These are phyloP conservation scores for Gaeumannomyces tritici DNA, from an alignment of 2,329 filamentous ascomycete genomes.

Conservation along the genomic window DNA sequence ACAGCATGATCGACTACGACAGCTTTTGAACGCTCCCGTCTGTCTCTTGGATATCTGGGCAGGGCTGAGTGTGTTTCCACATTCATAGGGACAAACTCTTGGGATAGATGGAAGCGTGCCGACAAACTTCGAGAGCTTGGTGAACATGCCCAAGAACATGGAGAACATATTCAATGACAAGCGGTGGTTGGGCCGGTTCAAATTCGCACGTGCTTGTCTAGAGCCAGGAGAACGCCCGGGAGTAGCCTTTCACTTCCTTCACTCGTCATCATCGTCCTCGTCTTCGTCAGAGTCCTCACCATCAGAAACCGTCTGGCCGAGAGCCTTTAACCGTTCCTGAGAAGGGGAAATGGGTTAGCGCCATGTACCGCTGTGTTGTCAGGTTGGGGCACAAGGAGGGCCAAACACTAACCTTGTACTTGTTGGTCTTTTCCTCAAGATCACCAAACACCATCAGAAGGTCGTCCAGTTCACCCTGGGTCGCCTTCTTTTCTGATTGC, in stretches of 20 bases:
- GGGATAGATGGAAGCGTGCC: background rate
- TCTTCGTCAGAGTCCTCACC: constrained; percentile 50
- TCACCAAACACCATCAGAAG: constrained; percentile 74
- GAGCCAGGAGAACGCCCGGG: background rate
- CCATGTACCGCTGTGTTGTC: background rate
- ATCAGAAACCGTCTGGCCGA: constrained; percentile 66
- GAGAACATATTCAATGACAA: background rate
- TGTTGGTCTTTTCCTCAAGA: constrained; percentile 64
- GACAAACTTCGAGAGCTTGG: background rate
- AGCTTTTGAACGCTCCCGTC: background rate
- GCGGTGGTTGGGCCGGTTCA: background rate
- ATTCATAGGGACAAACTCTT: background rate
- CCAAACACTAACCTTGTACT: constrained; percentile 57
- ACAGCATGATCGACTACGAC: background rate
- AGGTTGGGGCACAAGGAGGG: background rate
- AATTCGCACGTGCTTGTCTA: background rate
- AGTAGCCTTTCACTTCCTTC: constrained; percentile 6
- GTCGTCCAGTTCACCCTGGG: constrained; percentile 70
- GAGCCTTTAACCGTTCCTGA: constrained; percentile 49
- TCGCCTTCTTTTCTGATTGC: constrained; percentile 51
- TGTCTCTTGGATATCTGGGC: background rate
- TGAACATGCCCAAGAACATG: background rate
- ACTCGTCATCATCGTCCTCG: constrained; percentile 38
- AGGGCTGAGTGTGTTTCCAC: background rate
- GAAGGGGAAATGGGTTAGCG: constrained; percentile 9